Evolutionary conservation across 352 stramenopile genomes (phyloP).

Genomic region (Aphanomyces stellatus): DNA sequence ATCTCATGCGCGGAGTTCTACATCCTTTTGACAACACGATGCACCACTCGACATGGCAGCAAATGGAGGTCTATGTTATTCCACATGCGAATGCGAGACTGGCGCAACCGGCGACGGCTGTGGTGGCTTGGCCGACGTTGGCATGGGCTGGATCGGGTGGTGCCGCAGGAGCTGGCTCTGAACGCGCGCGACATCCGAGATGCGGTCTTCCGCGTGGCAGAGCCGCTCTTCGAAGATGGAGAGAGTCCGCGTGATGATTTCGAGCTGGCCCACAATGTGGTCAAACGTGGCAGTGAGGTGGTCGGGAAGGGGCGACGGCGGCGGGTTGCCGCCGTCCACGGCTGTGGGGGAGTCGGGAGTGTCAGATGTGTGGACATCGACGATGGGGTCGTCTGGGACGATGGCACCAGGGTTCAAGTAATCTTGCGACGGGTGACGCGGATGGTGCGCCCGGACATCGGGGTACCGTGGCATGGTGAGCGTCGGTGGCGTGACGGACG

Average conservation of each 20-base stretch:
- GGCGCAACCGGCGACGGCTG: background rate
- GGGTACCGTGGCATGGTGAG: no score
- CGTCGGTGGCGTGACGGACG: background rate
- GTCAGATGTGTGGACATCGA: background rate
- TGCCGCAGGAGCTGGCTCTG: constrained; percentile 32
- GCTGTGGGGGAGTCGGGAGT: background rate
- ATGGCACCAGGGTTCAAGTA: background rate
- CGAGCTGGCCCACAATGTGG: constrained; percentile 84
- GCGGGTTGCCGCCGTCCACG: background rate
- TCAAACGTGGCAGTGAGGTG: constrained; percentile 60
- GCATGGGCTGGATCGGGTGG: background rate
- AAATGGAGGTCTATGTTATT: no score
- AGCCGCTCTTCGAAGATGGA: constrained; percentile 78
- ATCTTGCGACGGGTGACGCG: background rate
- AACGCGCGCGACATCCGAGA: constrained; percentile 47
- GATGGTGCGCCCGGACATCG: no score
- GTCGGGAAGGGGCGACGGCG: constrained; percentile 15
- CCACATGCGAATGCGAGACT: background rate
- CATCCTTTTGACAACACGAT: no score
- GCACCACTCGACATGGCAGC: no score
- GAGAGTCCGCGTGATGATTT: constrained; percentile 83
- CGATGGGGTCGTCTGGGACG: background rate
- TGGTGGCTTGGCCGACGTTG: background rate
- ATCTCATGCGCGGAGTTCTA: no score
- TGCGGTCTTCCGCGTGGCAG: constrained; percentile 74